Percentiles rank a stretch among this genome's conserved stretches.
phyloP scores from a whole-genome alignment of 2,329 filamentous ascomycete genomes.

The Didymella lethalis region DNA sequence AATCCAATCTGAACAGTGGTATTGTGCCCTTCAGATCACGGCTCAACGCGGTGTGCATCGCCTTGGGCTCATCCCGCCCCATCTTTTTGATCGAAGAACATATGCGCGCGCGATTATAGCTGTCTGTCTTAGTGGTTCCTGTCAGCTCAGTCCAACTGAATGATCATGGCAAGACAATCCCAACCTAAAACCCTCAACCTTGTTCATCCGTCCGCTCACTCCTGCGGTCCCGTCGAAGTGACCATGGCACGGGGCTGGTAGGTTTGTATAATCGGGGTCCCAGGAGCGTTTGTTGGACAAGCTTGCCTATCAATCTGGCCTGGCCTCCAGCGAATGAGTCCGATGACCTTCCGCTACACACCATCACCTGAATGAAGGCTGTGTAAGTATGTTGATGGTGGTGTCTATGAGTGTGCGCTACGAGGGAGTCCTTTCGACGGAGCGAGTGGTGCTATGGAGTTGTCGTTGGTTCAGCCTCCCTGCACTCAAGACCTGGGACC shows the following conservation, averaged over 20 bases:
- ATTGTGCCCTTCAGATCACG: neutral
- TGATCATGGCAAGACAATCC: neutral
- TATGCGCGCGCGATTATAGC: neutral
- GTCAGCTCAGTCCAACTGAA: slow-evolving; percentile 9
- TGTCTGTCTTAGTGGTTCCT: slow-evolving; percentile 9
- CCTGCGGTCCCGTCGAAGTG: neutral
- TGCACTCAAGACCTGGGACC: slow-evolving; percentile 3
- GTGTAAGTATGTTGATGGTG: neutral
- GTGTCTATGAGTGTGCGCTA: neutral
- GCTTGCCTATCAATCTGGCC: neutral
- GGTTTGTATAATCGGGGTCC: neutral
- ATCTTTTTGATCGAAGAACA: neutral
- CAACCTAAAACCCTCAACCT: neutral
- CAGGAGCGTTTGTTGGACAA: neutral
- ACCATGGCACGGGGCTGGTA: neutral
- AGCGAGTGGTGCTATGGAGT: slow-evolving; percentile 15
- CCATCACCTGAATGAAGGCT: neutral
- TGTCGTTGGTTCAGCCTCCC: slow-evolving; percentile 11
- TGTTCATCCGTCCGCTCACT: neutral
- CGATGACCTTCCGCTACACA: neutral
- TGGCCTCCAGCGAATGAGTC: neutral
- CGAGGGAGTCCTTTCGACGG: neutral
- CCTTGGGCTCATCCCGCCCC: neutral
- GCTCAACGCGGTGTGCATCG: neutral
- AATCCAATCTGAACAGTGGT: neutral